Conservation (phyloP, 2,329 filamentous ascomycete species). For the Paecilomyces niveus region DNA sequence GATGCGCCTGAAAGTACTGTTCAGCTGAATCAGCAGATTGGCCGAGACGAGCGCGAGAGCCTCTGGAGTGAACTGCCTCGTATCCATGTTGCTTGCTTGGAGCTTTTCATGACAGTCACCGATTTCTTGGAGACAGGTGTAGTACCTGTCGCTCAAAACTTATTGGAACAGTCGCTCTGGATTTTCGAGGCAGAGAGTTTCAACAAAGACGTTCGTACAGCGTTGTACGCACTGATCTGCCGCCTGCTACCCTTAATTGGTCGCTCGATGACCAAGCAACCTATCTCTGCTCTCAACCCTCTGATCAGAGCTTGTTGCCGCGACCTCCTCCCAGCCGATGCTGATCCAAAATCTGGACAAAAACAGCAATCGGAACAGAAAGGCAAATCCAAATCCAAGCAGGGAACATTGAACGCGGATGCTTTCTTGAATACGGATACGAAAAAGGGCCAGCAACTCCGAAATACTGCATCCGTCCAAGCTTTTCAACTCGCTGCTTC, state of each 20-base stretch:
- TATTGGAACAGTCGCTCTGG: constrained; percentile 65
- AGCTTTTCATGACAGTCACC: constrained; percentile 53
- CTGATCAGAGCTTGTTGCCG: constrained; percentile 62
- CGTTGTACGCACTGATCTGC: constrained; percentile 54
- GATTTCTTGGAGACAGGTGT: constrained; percentile 53
- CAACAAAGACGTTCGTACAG: constrained; percentile 49
- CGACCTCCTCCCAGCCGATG: constrained; percentile 56
- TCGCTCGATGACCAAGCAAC: constrained; percentile 57
- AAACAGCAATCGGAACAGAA: constrained; percentile 34
- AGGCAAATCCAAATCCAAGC: constrained; percentile 29
- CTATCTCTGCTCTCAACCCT: constrained; percentile 57
- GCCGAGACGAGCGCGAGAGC: constrained; percentile 73
- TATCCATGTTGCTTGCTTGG: constrained; percentile 65
- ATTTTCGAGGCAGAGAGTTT: constrained; percentile 54
- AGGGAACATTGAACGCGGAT: constrained; percentile 55
- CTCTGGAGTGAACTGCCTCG: constrained; percentile 67
- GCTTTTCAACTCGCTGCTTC: constrained; percentile 52
- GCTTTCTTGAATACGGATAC: constrained; percentile 54
- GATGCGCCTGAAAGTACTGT: constrained; percentile 36
- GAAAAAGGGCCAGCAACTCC: constrained; percentile 17
- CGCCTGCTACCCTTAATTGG: constrained; percentile 57
- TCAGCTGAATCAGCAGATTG: constrained; percentile 65
- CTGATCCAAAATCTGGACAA: constrained; percentile 24
- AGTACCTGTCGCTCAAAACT: constrained; percentile 54
- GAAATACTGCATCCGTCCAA: constrained; percentile 14